phyloP scores from a whole-genome alignment of 768 basidiomycete species.

The Inosperma sp. region DNA sequence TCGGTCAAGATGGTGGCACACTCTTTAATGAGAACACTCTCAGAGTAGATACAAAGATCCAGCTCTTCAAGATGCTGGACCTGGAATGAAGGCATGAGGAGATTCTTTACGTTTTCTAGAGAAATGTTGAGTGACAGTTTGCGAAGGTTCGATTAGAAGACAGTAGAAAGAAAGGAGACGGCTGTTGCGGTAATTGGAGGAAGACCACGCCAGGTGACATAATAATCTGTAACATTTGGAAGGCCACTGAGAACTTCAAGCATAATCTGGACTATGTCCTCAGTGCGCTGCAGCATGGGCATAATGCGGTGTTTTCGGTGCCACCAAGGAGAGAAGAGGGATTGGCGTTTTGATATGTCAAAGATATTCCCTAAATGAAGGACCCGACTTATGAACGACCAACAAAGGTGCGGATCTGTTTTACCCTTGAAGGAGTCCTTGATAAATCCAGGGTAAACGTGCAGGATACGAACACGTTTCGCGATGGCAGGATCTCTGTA shows the following conservation, averaged over 20 bases:
- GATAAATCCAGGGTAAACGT: conserved; percentile 47
- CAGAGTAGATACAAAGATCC: conserved; percentile 36
- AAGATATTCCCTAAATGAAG: background rate
- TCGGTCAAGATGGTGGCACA: conserved; percentile 28
- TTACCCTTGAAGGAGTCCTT: conserved; percentile 29
- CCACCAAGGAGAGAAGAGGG: background rate
- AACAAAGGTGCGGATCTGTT: background rate
- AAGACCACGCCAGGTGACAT: conserved; percentile 46
- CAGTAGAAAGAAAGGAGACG: conserved; percentile 27
- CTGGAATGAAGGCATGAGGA: conserved; percentile 22
- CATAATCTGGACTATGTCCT: conserved; percentile 39
- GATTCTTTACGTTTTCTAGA: conserved; percentile 31
- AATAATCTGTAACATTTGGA: conserved; percentile 45
- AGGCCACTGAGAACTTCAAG: conserved; percentile 41
- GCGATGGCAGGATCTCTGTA: conserved; percentile 45
- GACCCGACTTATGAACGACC: background rate
- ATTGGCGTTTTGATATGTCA: background rate
- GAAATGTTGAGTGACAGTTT: conserved; percentile 38
- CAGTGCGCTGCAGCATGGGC: conserved; percentile 29
- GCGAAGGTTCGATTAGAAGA: conserved; percentile 30
- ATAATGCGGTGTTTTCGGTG: conserved; percentile 22
- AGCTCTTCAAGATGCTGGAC: conserved; percentile 35
- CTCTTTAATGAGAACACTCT: conserved; percentile 21
- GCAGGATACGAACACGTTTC: conserved; percentile 43
- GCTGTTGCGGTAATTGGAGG: conserved; percentile 25